Conservation (phyloP, 352 stramenopile species). For the Phytophthora tentaculata region DNA sequence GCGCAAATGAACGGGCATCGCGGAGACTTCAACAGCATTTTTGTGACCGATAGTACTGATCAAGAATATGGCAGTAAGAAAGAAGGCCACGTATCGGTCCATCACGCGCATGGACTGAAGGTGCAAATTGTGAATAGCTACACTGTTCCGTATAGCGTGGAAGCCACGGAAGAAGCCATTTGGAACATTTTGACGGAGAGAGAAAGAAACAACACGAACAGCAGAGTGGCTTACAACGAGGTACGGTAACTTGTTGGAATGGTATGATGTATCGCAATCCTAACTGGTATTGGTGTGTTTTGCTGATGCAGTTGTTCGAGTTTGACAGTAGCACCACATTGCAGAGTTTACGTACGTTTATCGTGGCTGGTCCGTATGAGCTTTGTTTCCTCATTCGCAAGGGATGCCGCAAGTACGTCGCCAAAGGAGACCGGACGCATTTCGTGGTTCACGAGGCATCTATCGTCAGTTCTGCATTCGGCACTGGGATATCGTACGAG, state of each 20-base stretch:
- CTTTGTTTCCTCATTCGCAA: constrained; percentile 27
- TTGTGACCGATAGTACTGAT: not conserved
- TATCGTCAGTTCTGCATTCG: constrained; percentile 4
- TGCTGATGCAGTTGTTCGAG: constrained; percentile 13
- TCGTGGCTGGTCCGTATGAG: constrained; percentile 2
- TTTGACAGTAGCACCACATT: constrained; percentile 19
- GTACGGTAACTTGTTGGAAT: constrained; percentile 3
- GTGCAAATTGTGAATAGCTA: constrained; percentile 25
- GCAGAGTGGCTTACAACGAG: constrained; percentile 26
- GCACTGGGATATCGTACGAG: constrained; percentile 17
- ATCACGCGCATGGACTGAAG: constrained; percentile 16
- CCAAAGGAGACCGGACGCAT: constrained; percentile 9
- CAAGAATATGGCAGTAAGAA: constrained; percentile 7
- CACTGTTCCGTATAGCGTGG: constrained; percentile 16
- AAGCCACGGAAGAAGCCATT: constrained; percentile 19
- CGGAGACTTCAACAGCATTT: constrained; percentile 4
- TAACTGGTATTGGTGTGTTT: not conserved
- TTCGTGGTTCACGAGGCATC: constrained; percentile 20
- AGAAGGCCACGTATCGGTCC: constrained; percentile 10
- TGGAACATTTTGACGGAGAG: constrained; percentile 11
- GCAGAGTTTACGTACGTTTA: constrained; percentile 17
- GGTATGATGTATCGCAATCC: not conserved
- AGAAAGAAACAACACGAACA: not conserved
- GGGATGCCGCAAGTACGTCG: constrained; percentile 20
- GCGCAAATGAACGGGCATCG: constrained; percentile 9